Evolutionary conservation across 495 filamentous ascomycete genomes (phyloP), one percentile per base, ranked within the genome.

Genomic region (Penicillium egyptiacum): DNA sequence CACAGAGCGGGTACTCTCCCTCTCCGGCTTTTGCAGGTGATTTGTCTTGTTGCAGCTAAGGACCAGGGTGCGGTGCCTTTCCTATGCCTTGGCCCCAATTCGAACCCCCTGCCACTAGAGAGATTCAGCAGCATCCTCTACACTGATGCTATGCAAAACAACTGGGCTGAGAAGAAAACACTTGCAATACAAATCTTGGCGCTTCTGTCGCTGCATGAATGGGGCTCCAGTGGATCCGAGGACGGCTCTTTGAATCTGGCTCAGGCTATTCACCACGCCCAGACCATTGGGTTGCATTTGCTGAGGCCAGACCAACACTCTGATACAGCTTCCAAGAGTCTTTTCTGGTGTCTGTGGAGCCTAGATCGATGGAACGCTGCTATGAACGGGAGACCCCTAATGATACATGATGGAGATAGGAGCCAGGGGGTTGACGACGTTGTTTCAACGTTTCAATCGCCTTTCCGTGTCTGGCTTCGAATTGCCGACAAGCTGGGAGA

Each of bases 341-440:
- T 88, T 0, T 86, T 88, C 55, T 87, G 82, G 70, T 85, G 80
- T 55, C 57, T 88, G 7, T 88, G 84, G 79, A 79, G 81, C 19
- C 65, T 88, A 1, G 86, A 89, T 60, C 74, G 80, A 33, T 70
- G 84, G 23, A 82, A 81, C 33, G 74, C 79, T 2, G 77, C 79
- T 10, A 80, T 86, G 40, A 79, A 82, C 58, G 85, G 82, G 26
- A 74, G 86, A 17, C 84, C 86, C 8, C 59, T 85, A 20, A 59
- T 86, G 31, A 84, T 89, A 63, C 78, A 86, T 59, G 84, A 88
- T 55, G 64, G 76, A 25, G 86, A 89, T 57, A 63, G 80, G 25
- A 70, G 77, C 16, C 70, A 72, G 39, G 37, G 41, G 16, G 44
- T 69, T 7, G 33, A 39, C 23, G 71, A 65, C 35, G 55, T 65